Evolutionary conservation across 2,329 filamentous ascomycete genomes (phyloP).

Genomic region (Colletotrichum falcatum): DNA sequence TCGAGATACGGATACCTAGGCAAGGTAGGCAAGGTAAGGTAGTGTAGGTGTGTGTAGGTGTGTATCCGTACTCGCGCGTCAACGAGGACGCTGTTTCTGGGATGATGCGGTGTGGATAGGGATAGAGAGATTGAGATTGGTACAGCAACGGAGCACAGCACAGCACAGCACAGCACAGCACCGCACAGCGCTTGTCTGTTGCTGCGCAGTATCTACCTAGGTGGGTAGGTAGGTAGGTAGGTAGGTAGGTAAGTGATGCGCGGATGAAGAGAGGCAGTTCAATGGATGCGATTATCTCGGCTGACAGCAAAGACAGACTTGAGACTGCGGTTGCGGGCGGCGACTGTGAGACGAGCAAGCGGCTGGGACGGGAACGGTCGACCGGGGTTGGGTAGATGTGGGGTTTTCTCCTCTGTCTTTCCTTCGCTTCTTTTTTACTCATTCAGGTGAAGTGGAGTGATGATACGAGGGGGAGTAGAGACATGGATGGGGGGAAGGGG

Average conservation of each 20-base stretch:
- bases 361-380: neutral
- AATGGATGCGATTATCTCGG: neutral
- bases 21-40: neutral
- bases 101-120: conserved; percentile 22
- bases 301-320: neutral
- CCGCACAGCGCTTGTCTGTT: neutral
- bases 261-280: neutral
- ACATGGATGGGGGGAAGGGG: neutral
- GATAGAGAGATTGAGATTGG: neutral
- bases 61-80: neutral
- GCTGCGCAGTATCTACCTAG: neutral
- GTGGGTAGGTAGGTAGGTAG: neutral
- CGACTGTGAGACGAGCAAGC: neutral
- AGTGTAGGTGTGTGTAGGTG: too few species aligned
- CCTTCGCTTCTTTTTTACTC: neutral
- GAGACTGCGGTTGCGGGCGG: neutral
- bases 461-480: neutral
- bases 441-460: neutral
- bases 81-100: conserved; percentile 24
- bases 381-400: neutral
- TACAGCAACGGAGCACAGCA: neutral
- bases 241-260: too few species aligned
- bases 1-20: neutral
- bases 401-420: neutral
- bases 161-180: too few species aligned